Conservation (phyloP, 495 filamentous ascomycete species). For the Bacidia gigantensis region DNA sequence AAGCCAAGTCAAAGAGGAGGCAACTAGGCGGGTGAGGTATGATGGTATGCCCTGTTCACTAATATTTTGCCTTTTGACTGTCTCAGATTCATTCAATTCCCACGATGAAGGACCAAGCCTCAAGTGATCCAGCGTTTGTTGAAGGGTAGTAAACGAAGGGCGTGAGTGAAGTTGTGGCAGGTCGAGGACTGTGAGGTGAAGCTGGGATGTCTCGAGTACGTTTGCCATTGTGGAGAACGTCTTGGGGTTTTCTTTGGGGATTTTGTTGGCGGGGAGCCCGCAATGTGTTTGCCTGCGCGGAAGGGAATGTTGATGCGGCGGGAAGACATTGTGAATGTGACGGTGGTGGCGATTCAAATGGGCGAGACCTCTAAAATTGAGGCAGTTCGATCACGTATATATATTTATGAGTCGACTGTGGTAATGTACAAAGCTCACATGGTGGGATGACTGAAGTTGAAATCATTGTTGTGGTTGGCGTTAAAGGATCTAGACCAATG, state of each 20-base stretch:
- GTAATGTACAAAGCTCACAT: background rate
- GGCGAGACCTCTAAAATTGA: no score
- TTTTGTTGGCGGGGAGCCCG: no score
- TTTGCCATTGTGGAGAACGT: background rate
- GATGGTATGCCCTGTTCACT: constrained; percentile 28
- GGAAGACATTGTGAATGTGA: background rate
- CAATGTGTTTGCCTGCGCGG: background rate
- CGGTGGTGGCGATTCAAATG: no score
- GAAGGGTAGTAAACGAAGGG: constrained; percentile 33
- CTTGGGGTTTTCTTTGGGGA: no score
- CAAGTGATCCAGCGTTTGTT: constrained; percentile 32
- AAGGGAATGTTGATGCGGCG: background rate
- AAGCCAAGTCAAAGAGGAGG: constrained; percentile 63
- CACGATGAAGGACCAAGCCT: constrained; percentile 28
- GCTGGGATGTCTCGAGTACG: background rate
- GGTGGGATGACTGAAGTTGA: no score
- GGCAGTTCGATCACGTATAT: no score
- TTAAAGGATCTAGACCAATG: background rate
- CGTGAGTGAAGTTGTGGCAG: constrained; percentile 39
- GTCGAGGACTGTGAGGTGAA: constrained; percentile 32
- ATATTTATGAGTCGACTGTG: background rate
- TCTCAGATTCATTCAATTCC: background rate
- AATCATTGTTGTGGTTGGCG: no score
- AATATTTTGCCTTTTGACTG: constrained; percentile 16
- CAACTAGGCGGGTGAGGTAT: constrained; percentile 68